Evolutionary conservation across 441 rosid species (phyloP), one percentile per base, ranked within the genome.

Genomic region (Manihot esculenta): DNA sequence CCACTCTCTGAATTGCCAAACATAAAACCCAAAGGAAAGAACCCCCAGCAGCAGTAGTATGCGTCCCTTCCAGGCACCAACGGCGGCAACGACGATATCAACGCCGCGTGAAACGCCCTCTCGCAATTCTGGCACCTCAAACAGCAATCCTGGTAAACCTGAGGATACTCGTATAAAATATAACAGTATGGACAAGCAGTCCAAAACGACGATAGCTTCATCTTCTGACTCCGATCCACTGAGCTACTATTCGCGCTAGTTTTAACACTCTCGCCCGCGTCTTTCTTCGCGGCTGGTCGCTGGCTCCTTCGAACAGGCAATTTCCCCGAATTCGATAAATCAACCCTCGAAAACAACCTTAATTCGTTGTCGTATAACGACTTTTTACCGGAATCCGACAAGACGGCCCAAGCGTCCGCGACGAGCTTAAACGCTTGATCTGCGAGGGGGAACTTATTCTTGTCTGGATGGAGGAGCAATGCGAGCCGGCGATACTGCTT

Each of bases 181-280:
- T 86, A 91, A 74, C 98, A 95, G 72, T 93, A 93, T 0, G 97
- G 99, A 51, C 97, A 95, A 4, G 89, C 87, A 20, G 99, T 95
- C 99, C 96, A 95, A 81, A 95, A 95, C 67, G 92, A 87, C 4
- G 86, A 55, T 72, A 81, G 53, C 65, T 73, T 86, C 59, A 79
- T 71, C 53, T 56, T 57, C 63, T 59, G 69, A 26, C 38, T 69
- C 41, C 38, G 64, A 63, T 49, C 64, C 54, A 30, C 66, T 0
- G 27, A 14, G 3, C 14, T 33, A 66, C 7, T 62, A 3, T 2
- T 35, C 9, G 17, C 20, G 12, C 15, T 51, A 27, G 41, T 35
- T 54, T 61, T 60, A 60, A 44, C 73, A 13, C 49, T 45, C 63
- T 65, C 70, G 10, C 20, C 68, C 11, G 38, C 24, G 9, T 18